Base-by-base conservation (phyloP, 2,329 filamentous ascomycete genomes). In the Diaporthe ampelina region DNA sequence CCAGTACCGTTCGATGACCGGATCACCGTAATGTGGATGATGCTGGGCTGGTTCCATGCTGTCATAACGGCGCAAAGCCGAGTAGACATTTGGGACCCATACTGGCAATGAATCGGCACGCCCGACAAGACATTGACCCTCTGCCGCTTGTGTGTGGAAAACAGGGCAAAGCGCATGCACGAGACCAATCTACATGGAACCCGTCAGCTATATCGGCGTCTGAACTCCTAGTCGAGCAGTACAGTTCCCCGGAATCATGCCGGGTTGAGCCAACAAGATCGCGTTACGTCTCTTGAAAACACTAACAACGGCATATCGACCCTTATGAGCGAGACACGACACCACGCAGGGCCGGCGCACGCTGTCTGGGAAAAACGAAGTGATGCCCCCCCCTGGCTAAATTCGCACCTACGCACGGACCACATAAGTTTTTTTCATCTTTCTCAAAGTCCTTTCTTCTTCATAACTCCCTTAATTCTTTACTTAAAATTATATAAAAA, bases 1-100 rank as follows among this genome's bases (percentile, higher is more conserved):
- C 21, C 43, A 67, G 21, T 24, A 68, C 48, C 63, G 24, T 68
- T 54, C 63, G 63, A 68, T 40, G 32, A 21, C 45, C 45, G 48
- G 13, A 19, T 67, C 45, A 67, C 45, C 21, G n/a, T n/a, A 52
- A 26, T 9, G 21, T 37, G 61, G 35, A 6, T 48, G 43, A 2
- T 35, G 6, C 21, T 50, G 26, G 59, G 43, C 43, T n/a, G 8
- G 43, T 45, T 67, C 21, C 19, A 24, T 9, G 61, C 37, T 21
- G 19, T 32, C 2, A 13, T 29, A 24, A 26, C 48, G 63, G 63
- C 48, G 40, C 3, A 54, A 54, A 54, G 63, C 63, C 48, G 63
- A 68, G 37, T 40, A 40, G 37, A 40, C 37, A 11, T 4, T 48
- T 13, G 15, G 29, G 3, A 15, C 26, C 61, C 6, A 67, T 48